A percentile compares a stretch with the other conserved stretches of the same genome.
Conservation (phyloP, 2,329 filamentous ascomycete genomes). For the Talaromyces sp. region DNA sequence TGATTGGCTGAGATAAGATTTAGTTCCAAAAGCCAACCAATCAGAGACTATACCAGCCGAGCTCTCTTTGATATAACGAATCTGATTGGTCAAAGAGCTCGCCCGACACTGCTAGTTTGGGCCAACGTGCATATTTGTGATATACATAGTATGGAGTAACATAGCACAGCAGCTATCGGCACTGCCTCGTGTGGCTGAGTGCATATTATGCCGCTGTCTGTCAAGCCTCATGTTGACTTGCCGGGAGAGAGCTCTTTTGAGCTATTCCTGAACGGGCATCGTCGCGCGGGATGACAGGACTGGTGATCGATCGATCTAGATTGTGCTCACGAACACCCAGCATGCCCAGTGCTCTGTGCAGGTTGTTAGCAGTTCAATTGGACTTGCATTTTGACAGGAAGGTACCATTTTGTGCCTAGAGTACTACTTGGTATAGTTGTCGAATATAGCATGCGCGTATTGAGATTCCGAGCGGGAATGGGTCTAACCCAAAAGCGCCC, state of each 20-base stretch:
- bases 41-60: not conserved
- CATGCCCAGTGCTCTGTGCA: not conserved
- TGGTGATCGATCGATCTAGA: not conserved
- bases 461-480: not conserved
- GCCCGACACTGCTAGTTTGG: constrained; percentile 7
- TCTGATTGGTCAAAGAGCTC: not conserved
- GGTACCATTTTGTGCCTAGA: not conserved
- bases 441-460: not conserved
- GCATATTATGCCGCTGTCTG: not conserved
- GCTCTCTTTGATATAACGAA: not conserved
- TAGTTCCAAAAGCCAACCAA: not conserved
- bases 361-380: not conserved
- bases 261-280: not conserved
- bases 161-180: not conserved
- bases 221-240: not conserved
- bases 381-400: not conserved
- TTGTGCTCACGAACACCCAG: not conserved
- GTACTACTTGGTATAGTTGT: too few relatives aligned
- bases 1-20: not conserved
- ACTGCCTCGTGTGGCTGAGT: constrained; percentile 1
- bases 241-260: not conserved
- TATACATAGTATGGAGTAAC: too few relatives aligned
- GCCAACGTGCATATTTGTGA: not conserved
- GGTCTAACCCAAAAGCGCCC: not conserved
- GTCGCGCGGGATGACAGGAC: not conserved